phyloP scores from a whole-genome alignment of 2,329 filamentous ascomycete species.

The Xylaria sp. region DNA sequence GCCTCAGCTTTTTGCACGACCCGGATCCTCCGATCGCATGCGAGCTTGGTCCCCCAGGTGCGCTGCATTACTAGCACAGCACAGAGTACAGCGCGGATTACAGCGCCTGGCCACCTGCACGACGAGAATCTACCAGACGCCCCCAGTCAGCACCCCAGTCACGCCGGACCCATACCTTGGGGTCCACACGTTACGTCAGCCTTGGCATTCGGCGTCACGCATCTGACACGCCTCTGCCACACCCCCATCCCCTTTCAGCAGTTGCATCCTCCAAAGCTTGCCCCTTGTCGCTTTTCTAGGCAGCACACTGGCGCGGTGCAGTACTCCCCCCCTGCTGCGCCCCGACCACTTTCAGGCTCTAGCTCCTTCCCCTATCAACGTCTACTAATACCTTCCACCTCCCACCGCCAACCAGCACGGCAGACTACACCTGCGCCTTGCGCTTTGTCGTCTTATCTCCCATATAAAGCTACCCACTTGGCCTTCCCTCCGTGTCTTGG shows the following conservation, averaged over 20 bases:
- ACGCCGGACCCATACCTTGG: background rate
- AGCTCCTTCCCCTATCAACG: constrained; percentile 13
- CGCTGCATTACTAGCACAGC: background rate
- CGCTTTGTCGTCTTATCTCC: constrained; percentile 22
- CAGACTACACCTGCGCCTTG: constrained; percentile 15
- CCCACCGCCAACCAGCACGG: constrained; percentile 17
- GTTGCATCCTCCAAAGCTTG: constrained; percentile 35
- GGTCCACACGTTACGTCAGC: constrained; percentile 50
- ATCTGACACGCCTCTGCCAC: constrained; percentile 38
- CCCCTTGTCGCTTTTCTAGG: constrained; percentile 30
- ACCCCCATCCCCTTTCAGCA: constrained; percentile 31
- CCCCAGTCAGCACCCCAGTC: constrained; percentile 13
- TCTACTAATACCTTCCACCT: constrained; percentile 19
- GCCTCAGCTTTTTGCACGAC: constrained; percentile 29
- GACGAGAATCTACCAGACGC: constrained; percentile 33
- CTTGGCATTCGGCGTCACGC: constrained; percentile 46
- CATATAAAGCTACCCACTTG: constrained; percentile 25
- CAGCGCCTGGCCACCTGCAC: constrained; percentile 20
- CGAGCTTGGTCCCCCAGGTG: constrained; percentile 16
- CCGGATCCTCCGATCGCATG: constrained; percentile 38
- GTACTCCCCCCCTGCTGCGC: constrained; percentile 34
- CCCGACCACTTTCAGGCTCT: constrained; percentile 40
- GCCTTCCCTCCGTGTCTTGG: constrained; percentile 41
- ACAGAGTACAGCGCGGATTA: background rate
- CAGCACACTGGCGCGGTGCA: constrained; percentile 25